Evolutionary conservation across 2,329 filamentous ascomycete species (phyloP).

Genomic region (Alternaria triticimaculans): DNA sequence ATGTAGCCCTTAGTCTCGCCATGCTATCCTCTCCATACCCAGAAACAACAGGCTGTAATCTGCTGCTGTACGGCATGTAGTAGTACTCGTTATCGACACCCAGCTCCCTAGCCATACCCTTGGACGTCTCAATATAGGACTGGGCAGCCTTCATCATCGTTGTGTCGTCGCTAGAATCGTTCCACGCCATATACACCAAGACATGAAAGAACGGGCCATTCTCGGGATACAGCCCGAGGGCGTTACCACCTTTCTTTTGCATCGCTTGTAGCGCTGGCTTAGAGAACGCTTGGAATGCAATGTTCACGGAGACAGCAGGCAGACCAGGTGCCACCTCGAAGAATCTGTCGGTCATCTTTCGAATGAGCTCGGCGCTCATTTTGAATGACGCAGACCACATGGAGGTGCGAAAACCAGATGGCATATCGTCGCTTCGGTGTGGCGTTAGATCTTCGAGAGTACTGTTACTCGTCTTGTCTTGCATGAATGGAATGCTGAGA

Average conservation of each 20-base stretch:
- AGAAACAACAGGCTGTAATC: background rate
- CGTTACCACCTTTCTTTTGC: background rate
- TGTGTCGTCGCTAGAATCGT: background rate
- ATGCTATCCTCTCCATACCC: background rate
- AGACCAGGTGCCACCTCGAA: background rate
- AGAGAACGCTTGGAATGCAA: background rate
- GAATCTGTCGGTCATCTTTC: background rate
- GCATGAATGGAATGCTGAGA: background rate
- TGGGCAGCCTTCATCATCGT: background rate
- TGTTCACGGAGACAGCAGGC: background rate
- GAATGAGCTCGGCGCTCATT: background rate
- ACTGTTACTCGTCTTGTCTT: background rate
- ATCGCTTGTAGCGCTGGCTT: background rate
- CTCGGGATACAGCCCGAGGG: background rate
- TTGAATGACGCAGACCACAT: background rate
- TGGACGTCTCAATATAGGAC: background rate
- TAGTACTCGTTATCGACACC: background rate
- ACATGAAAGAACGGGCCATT: background rate
- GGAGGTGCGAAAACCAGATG: background rate
- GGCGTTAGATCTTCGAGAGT: background rate
- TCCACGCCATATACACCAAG: background rate
- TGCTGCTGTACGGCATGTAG: background rate
- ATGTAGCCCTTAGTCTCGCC: background rate
- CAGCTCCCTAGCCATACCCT: background rate
- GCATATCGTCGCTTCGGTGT: background rate